Evolutionary conservation across 2,329 filamentous ascomycete species (phyloP), one percentile per base, ranked within the genome.

Genomic region (Sporothrix pallida): DNA sequence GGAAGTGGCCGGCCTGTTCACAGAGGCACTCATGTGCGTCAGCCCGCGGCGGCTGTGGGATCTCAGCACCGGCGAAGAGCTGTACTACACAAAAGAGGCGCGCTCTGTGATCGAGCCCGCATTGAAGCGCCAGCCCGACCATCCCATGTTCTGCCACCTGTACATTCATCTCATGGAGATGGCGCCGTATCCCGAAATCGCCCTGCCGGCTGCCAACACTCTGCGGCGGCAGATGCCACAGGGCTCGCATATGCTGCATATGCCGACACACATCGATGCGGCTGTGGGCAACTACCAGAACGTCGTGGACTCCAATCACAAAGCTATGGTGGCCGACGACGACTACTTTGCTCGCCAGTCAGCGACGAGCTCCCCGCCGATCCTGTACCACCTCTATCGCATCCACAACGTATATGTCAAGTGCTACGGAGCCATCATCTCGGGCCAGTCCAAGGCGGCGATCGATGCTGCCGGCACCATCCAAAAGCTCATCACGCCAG

Each of bases 81-180:
- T 85, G 1, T 76, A 83, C 1, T 85, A 84, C 0, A 86, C 90
- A 0, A 85, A 83, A 13, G 88, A 92, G 70, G 86, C 84, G 0
- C 91, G 90, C 77, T 74, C 73, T 0, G 83, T 91, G 0, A 83
- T 93, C 1, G 90, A 93, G 46, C 81, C 79, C 5, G 90, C 89
- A 0, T 81, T 94, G 20, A 78, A 80, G 1, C 82, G 84, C 2
- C 79, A 84, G 1, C 84, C 83, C 15, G 87, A 82, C 7, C 93
- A 96, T 78, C 90, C 79, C 0, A 91, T 90, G 0, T 79, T 93
- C 4, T 81, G 92, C 10, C 91, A 93, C 80, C 80, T 93, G 42
- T 94, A 78, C 76, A 80, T 80, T 65, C 76, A 78, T 42, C 65
- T 77, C 68, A 63, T 76, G 74, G 75, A 77, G 50, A 75, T 73